Evolutionary conservation across 495 filamentous ascomycete genomes (phyloP), one percentile per base, ranked within the genome.

Genomic region (Recurvomyces mirabilis): DNA sequence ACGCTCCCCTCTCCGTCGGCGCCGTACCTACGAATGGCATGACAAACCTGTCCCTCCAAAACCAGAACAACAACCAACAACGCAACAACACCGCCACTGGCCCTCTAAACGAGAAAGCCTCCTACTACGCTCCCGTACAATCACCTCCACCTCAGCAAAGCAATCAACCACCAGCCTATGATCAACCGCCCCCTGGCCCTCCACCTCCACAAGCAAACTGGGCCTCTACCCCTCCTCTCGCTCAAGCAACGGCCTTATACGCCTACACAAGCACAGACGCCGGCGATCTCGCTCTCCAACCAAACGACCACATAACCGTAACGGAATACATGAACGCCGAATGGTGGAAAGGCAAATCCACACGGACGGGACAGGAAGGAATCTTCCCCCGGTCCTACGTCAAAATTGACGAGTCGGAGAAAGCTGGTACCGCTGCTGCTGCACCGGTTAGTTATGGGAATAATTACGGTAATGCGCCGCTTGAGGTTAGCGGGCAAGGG

Each of bases 371-470:
- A 24, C 60, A 73, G 50, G 82, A 89, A 63, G 91, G 91, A 42
- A 87, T 95, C 54, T 95, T 98, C 71, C 89, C 91, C 17, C 71
- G 77, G 34, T 81, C 69, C 57, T 95, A 94, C 50, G 89, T 98
- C n/a, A 74, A 74, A 35, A 67, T 80, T 18, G 56, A 41, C 28
- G 52, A 60, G 44, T n/a, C n/a, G n/a, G 59, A 57, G 38, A 57
- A 57, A 21, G 40, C 53, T 5, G 53, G 54, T 0, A 31, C 35
- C 13, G 51, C 58, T 14, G 37, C 55, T 22, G 53, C 56, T n/a
- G 40, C 47, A 1, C 68, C 67, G 38, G 25, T 15, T 34, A 20
- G 34, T n/a, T 49, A 15, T 33, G 18, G 14, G 26, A 54, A 7
- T 25, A 61, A 60, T 35, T 62, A 73, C 47, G 73, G 72, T n/a